These are phyloP conservation scores for Osmozyma mogii DNA, from an alignment of 805 yeast genomes.

Conservation along the genomic window DNA sequence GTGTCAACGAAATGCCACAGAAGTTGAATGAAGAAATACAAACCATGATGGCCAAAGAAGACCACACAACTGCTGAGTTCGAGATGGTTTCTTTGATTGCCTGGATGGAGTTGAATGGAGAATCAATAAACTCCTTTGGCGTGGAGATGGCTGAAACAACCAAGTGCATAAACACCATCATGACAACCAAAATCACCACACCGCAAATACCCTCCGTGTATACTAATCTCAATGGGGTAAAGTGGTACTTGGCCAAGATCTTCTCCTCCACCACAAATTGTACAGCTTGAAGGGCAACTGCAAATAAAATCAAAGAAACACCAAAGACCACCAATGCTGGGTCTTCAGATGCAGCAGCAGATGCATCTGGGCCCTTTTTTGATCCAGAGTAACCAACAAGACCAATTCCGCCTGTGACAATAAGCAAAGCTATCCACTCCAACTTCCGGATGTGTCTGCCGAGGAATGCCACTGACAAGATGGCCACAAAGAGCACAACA, in stretches of 20 bases:
- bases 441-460: slow-evolving; percentile 44
- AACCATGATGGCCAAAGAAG: slow-evolving; percentile 60
- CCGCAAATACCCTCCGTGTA: slow-evolving; percentile 75
- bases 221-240: slow-evolving; percentile 58
- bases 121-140: slow-evolving; percentile 31
- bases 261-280: slow-evolving; percentile 78
- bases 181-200: slow-evolving; percentile 31
- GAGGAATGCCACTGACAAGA: slow-evolving; percentile 57
- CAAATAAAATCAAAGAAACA: slow-evolving; percentile 47
- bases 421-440: slow-evolving; percentile 61
- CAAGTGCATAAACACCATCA: slow-evolving; percentile 38
- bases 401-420: slow-evolving; percentile 63
- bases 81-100: slow-evolving; percentile 43
- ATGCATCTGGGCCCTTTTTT: slow-evolving; percentile 9
- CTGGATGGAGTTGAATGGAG: slow-evolving; percentile 49
- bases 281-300: slow-evolving; percentile 61
- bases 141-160: slow-evolving; percentile 26
- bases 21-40: slow-evolving; percentile 67
- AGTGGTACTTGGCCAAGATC: slow-evolving; percentile 42
- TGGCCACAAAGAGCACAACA: slow-evolving; percentile 66
- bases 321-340: slow-evolving; percentile 41
- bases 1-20: slow-evolving; percentile 65
- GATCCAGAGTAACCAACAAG: slow-evolving; percentile 70
- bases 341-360: slow-evolving; percentile 8
- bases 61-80: slow-evolving; percentile 34